Percentiles rank a stretch among this genome's conserved stretches.
Evolutionary conservation across 257 asterid genomes (phyloP).

Genomic region (Phtheirospermum japonicum): DNA sequence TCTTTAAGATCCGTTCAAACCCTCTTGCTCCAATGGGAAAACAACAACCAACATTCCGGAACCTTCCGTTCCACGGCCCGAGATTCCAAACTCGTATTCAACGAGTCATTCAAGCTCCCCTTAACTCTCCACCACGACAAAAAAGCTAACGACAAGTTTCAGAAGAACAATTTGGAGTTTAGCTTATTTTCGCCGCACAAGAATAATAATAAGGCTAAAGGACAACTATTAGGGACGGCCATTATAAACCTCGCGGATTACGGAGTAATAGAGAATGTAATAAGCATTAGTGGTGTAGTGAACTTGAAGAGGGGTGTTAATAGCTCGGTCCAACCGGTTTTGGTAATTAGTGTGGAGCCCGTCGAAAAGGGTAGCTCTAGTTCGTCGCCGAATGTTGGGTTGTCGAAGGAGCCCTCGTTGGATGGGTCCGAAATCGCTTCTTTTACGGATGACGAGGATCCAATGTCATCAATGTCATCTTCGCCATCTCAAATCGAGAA

Average conservation of each 20-base stretch:
- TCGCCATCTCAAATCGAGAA: conserved; percentile 44
- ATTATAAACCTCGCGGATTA: conserved; percentile 68
- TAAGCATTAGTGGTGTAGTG: conserved; percentile 45
- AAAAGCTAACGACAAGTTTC: conserved; percentile 55
- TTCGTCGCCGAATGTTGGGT: conserved; percentile 52
- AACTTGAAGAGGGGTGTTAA: conserved; percentile 57
- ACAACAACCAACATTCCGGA: conserved; percentile 62
- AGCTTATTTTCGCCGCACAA: conserved; percentile 59
- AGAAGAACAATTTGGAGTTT: conserved; percentile 68
- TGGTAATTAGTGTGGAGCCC: conserved; percentile 60
- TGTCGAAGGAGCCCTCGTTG: conserved; percentile 46
- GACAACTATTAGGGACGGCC: conserved; percentile 70
- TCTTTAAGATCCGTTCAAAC: conserved; percentile 66
- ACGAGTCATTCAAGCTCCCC: conserved; percentile 61
- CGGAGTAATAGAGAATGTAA: conserved; percentile 49
- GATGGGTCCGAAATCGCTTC: conserved; percentile 45
- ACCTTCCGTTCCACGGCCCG: conserved; percentile 47
- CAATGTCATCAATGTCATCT: no score
- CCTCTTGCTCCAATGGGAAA: conserved; percentile 76
- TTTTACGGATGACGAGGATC: conserved; percentile 61
- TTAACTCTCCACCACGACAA: conserved; percentile 49
- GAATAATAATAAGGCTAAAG: conserved; percentile 74
- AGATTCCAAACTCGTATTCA: conserved; percentile 47
- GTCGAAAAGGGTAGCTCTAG: conserved; percentile 54
- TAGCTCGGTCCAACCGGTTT: conserved; percentile 46